These are phyloP conservation scores for Coniochaeta pulveracea DNA, from an alignment of 2,329 filamentous ascomycete genomes.

Conservation along the genomic window DNA sequence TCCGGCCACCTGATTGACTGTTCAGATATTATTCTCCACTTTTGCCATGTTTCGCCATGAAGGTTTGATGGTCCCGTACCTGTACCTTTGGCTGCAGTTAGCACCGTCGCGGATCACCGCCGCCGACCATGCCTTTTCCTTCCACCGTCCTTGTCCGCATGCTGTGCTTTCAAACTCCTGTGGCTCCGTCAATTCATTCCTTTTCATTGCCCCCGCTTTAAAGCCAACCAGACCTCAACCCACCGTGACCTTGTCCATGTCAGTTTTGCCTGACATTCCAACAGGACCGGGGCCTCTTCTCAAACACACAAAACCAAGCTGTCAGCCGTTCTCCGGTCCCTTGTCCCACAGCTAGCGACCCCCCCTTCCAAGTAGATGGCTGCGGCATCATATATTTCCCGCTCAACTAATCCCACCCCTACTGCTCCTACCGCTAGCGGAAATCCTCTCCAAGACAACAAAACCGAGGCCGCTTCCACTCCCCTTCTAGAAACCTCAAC, in stretches of 20 bases:
- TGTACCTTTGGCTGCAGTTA: not conserved
- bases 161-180: conserved; percentile 2
- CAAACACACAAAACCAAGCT: conserved; percentile 4
- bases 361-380: conserved; percentile 1
- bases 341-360: conserved; percentile 2
- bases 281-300: not conserved
- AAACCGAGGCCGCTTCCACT: conserved; percentile 1
- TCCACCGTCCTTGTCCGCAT: conserved; percentile 2
- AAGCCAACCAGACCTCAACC: not conserved
- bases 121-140: not conserved
- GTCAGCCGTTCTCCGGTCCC: conserved; percentile 3
- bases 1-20: not conserved
- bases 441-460: conserved; percentile 11
- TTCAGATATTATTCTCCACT: not conserved
- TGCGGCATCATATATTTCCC: conserved; percentile 4
- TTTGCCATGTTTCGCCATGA: not conserved
- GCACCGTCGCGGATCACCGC: not conserved
- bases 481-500: not conserved
- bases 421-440: conserved; percentile 6
- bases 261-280: not conserved
- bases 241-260: not conserved
- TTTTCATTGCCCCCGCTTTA: conserved; percentile 1
- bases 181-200: conserved; percentile 1
- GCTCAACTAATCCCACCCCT: conserved; percentile 6
- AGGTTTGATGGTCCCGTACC: not conserved